These are phyloP conservation scores for Flaveria floridana DNA, from an alignment of 140 eudicot genomes.

Conservation along the genomic window DNA sequence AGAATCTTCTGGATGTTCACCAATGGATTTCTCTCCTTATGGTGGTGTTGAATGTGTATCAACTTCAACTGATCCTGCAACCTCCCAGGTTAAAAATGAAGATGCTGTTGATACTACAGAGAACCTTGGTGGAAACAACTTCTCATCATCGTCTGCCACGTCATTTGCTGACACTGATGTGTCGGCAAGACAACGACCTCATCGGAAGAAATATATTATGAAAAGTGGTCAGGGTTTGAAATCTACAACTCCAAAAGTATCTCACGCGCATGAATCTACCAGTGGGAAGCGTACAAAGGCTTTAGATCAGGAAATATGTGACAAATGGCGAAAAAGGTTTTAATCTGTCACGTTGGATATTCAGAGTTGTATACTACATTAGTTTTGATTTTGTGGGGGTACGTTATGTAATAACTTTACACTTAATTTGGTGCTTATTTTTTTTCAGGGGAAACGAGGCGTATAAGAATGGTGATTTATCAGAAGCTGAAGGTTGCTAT, in stretches of 20 bases:
- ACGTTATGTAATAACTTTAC: background rate
- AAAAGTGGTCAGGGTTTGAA: slow-evolving; percentile 45
- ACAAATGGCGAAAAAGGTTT: slow-evolving; percentile 84
- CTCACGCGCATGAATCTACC: slow-evolving; percentile 33
- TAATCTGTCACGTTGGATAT: background rate
- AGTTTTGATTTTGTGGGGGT: background rate
- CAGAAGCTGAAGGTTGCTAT: slow-evolving; percentile 76
- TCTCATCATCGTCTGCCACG: slow-evolving; percentile 33
- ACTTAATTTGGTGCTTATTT: slow-evolving; percentile 21
- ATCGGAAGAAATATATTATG: slow-evolving; percentile 61
- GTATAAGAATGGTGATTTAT: slow-evolving; percentile 63
- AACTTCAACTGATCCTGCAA: slow-evolving; percentile 36
- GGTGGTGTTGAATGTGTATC: slow-evolving; percentile 37
- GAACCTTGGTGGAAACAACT: slow-evolving; percentile 14
- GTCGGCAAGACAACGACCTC: slow-evolving; percentile 45
- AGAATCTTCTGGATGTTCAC: slow-evolving; percentile 72
- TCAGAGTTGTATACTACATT: slow-evolving; percentile 13
- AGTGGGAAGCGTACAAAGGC: slow-evolving; percentile 35
- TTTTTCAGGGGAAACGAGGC: slow-evolving; percentile 90
- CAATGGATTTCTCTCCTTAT: slow-evolving; percentile 97
- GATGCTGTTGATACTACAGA: slow-evolving; percentile 23
- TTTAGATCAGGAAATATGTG: slow-evolving; percentile 60
- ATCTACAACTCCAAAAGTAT: slow-evolving; percentile 23
- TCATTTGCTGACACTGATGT: slow-evolving; percentile 43
- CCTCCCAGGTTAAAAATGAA: slow-evolving; percentile 36